phyloP scores from a whole-genome alignment of 2,329 filamentous ascomycete genomes.

The Leptographium wingfieldii region DNA sequence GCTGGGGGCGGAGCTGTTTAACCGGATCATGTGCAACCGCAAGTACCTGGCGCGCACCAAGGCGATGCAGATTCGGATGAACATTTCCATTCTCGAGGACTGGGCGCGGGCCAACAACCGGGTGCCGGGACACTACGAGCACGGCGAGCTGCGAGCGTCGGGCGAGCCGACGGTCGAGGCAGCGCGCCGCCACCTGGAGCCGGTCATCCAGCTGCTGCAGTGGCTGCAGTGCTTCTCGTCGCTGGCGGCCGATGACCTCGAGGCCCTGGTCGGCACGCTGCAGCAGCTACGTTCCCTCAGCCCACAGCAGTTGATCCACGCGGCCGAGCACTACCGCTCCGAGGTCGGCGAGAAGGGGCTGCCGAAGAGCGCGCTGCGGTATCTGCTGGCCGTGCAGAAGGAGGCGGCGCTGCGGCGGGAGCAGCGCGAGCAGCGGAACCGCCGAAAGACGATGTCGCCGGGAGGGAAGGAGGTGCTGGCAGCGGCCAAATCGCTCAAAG shows the following conservation, averaged over 20 bases:
- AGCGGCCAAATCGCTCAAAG: constrained; percentile 1
- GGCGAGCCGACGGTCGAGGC: constrained; percentile 82
- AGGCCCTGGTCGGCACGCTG: constrained; percentile 76
- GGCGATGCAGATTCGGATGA: constrained; percentile 99
- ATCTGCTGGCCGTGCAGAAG: constrained; percentile 67
- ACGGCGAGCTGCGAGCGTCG: constrained; percentile 71
- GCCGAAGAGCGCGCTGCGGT: constrained; percentile 78
- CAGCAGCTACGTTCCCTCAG: constrained; percentile 78
- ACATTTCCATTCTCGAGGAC: constrained; percentile 86
- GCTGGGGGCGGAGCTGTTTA: constrained; percentile 93
- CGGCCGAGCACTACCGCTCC: constrained; percentile 82
- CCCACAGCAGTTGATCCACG: constrained; percentile 80
- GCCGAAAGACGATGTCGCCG: constrained; percentile 33
- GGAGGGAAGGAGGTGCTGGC: constrained; percentile 9
- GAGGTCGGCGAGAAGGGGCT: constrained; percentile 93
- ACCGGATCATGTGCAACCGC: constrained; percentile 91
- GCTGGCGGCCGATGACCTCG: constrained; percentile 69
- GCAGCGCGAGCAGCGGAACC: constrained; percentile 25
- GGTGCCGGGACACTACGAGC: constrained; percentile 89
- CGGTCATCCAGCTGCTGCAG: constrained; percentile 85
- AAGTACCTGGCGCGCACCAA: constrained; percentile 93
- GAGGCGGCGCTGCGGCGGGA: constrained; percentile 53
- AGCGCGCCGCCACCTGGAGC: constrained; percentile 71
- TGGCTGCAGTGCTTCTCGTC: constrained; percentile 98
- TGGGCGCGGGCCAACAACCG: constrained; percentile 92